phyloP scores from a whole-genome alignment of 352 stramenopile species.

The Globisporangium apiculatum region DNA sequence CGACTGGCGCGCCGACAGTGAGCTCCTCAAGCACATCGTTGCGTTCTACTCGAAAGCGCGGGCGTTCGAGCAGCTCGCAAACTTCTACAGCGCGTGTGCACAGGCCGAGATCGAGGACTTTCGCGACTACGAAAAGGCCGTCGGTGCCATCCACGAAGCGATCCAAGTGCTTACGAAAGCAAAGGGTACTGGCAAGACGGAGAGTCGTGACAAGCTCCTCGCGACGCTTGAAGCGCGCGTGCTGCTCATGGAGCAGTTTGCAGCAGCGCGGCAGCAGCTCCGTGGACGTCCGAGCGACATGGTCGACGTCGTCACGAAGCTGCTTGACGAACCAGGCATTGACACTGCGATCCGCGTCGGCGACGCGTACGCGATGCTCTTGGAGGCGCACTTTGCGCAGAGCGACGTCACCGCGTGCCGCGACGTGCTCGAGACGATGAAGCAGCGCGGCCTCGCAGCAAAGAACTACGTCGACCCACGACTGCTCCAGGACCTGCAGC shows the following conservation, averaged over 20 bases:
- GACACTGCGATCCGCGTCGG: slow-evolving; percentile 85
- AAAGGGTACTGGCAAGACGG: slow-evolving; percentile 32
- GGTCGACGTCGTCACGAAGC: slow-evolving; percentile 63
- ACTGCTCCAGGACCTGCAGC: slow-evolving; percentile 63
- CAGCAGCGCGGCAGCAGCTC: slow-evolving; percentile 53
- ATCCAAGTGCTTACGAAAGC: slow-evolving; percentile 82
- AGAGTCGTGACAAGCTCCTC: slow-evolving; percentile 41
- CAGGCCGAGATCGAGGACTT: slow-evolving; percentile 93
- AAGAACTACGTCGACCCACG: slow-evolving; percentile 71
- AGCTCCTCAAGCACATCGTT: slow-evolving; percentile 93
- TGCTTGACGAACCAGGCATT: slow-evolving; percentile 81
- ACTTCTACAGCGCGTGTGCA: slow-evolving; percentile 90
- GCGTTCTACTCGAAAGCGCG: slow-evolving; percentile 94
- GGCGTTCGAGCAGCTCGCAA: slow-evolving; percentile 85
- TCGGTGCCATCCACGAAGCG: slow-evolving; percentile 87
- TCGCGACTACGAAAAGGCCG: slow-evolving; percentile 92
- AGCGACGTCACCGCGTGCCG: slow-evolving; percentile 59
- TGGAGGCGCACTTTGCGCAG: slow-evolving; percentile 69
- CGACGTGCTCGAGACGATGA: slow-evolving; percentile 79
- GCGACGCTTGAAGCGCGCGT: slow-evolving; percentile 58
- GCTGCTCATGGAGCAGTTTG: slow-evolving; percentile 80
- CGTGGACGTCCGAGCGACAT: slow-evolving; percentile 63
- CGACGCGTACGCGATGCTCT: slow-evolving; percentile 85
- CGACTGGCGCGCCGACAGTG: slow-evolving; percentile 86
- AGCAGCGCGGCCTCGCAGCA: slow-evolving; percentile 39